A percentile compares a stretch with the other conserved stretches of the same genome.
phyloP scores from a whole-genome alignment of 2,329 filamentous ascomycete genomes.

The Drechslerella coelobrocha region DNA sequence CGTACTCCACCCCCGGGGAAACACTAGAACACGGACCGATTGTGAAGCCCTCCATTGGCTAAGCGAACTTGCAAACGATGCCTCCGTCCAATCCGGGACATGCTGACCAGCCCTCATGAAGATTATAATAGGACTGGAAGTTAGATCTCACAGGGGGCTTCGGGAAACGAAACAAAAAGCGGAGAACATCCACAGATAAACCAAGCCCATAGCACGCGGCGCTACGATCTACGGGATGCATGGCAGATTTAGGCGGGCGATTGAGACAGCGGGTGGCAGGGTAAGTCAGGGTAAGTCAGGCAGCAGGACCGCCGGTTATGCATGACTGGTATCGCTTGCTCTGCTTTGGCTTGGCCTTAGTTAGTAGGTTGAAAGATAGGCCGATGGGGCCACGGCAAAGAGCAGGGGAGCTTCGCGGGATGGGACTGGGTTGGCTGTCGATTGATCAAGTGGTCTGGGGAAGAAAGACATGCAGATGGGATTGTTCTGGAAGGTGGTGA shows the following conservation, averaged over 20 bases:
- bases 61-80: constrained; percentile 6
- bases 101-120: constrained; percentile 14
- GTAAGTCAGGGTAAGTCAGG: constrained; percentile 33
- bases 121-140: constrained; percentile 30
- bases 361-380: not conserved
- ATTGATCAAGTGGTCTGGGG: constrained; percentile 17
- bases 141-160: not conserved
- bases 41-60: constrained; percentile 13
- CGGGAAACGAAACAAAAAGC: not conserved
- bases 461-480: constrained; percentile 43
- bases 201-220: constrained; percentile 5
- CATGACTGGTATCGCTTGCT: constrained; percentile 21
- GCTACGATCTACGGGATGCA: constrained; percentile 28
- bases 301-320: constrained; percentile 25
- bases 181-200: too few relatives aligned
- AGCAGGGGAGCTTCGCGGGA: not conserved
- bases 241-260: constrained; percentile 29
- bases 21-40: constrained; percentile 16
- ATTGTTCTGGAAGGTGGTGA: constrained; percentile 15
- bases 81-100: constrained; percentile 39
- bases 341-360: constrained; percentile 14
- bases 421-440: not conserved
- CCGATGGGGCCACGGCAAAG: not conserved
- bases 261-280: constrained; percentile 44
- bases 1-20: constrained; percentile 8